Base-by-base conservation (phyloP, 192 early-diverging fungal genomes). In the Coemansia sp. region DNA sequence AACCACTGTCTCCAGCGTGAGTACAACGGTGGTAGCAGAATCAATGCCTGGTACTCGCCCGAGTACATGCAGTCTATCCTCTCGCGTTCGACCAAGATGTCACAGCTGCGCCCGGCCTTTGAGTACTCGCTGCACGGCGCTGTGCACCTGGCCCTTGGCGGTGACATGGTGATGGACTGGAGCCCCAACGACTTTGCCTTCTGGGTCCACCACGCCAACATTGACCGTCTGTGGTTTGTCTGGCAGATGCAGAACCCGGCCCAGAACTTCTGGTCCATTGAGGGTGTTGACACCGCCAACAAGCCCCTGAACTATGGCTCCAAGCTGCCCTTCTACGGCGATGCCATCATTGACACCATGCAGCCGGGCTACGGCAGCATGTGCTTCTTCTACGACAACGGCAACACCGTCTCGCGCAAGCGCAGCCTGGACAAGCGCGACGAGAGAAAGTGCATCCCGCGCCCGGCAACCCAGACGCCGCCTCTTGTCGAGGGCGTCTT, bases 141-240 rank as follows among this genome's bases (percentile, higher is more conserved):
- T 18, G 24, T 76, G 5, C 78, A 79, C 18, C 57, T 70, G 35
- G 57, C 50, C 19, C 26, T 79, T 5, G 72, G 78, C 20, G 78
- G 72, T 14, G 78, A 79, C 46, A 75, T 79, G 71, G 11, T 58
- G 15, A 53, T 58, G 50, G 63, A 41, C 43, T 67, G 46, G 49
- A 64, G 67, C 39, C 78, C 78, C 39, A 79, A 76, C 64, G 78
- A 79, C 54, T 62, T 69, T 55, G 53, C 53, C 18, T 79, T 79
- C 64, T 79, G 63, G 63, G 37, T 79, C 20, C 78, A 79, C 60
- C 78, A 79, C 48, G 56, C 78, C 45, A 70, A 76, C 58, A 60
- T 79, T 26, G 78, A 79, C 22, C 67, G 67, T 25, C 24, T 79
- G 50, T 79, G 78, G 77, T 50, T 41, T 28, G 67, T 70, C 45